Percentiles rank a stretch among this genome's conserved stretches.
Conservation (phyloP, 345 rosid genomes). For the Corchorus olitorius region DNA sequence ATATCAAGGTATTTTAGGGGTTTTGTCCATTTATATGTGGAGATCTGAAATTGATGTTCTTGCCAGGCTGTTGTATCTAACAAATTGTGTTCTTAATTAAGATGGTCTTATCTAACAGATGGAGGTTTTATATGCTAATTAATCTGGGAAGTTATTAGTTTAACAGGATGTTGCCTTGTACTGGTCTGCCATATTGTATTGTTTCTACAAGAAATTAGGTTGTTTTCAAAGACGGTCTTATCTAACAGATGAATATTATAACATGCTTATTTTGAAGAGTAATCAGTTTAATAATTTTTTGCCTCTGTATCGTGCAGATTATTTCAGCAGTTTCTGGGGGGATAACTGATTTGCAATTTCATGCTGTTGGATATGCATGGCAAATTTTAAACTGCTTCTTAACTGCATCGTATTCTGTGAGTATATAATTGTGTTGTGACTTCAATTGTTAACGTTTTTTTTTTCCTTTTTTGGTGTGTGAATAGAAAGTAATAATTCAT, state of each 20-base stretch:
- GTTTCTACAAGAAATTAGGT: slow-evolving; percentile 1
- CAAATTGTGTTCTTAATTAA: not conserved
- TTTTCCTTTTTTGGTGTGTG: not conserved
- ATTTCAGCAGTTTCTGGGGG: slow-evolving; percentile 97
- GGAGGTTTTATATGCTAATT: not conserved
- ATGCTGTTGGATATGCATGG: slow-evolving; percentile 93
- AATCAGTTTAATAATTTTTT: slow-evolving; percentile 14
- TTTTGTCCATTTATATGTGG: not conserved
- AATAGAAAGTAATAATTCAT: not conserved
- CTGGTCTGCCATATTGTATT: not conserved
- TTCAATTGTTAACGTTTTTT: not conserved
- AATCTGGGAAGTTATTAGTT: not conserved
- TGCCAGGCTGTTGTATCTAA: not conserved
- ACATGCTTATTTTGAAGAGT: not conserved
- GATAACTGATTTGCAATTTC: slow-evolving; percentile 86
- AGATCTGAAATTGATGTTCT: not conserved
- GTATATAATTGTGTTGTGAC: slow-evolving; percentile 28
- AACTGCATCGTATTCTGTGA: slow-evolving; percentile 95
- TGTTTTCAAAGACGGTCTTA: not conserved
- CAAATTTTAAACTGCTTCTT: slow-evolving; percentile 87
- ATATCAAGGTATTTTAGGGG: not conserved
- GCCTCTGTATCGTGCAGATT: slow-evolving; percentile 49
- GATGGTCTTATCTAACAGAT: not conserved
- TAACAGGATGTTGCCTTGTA: not conserved
- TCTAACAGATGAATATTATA: not conserved